These are phyloP conservation scores for Zymoseptoria crescenta DNA, from an alignment of 2,329 filamentous ascomycete species.

Conservation along the genomic window DNA sequence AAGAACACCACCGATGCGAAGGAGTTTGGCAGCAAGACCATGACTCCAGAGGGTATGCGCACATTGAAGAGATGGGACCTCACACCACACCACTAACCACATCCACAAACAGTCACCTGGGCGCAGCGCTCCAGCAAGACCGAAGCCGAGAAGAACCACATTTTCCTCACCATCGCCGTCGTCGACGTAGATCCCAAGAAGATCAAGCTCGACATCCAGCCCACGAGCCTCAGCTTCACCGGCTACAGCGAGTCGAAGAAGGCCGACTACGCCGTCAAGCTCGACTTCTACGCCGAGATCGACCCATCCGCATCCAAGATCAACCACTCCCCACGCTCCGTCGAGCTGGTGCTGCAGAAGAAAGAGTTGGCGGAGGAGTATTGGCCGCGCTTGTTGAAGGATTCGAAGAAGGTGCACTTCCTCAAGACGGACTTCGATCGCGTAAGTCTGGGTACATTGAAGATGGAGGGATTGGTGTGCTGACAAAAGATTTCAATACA, in stretches of 20 bases:
- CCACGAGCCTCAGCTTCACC: conserved; percentile 69
- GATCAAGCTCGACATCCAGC: conserved; percentile 75
- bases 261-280: conserved; percentile 73
- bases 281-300: conserved; percentile 88
- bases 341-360: conserved; percentile 90
- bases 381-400: conserved; percentile 94
- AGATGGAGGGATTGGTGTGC: conserved; percentile 4
- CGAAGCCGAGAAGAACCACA: conserved; percentile 81
- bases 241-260: conserved; percentile 80
- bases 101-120: conserved; percentile 68
- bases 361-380: conserved; percentile 91
- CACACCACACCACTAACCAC: conserved; percentile 15
- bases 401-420: conserved; percentile 82
- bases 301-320: conserved; percentile 76
- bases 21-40: conserved; percentile 25
- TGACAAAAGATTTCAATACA: conserved; percentile 26
- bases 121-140: conserved; percentile 83
- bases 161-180: conserved; percentile 87
- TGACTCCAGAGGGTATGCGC: conserved; percentile 31
- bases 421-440: conserved; percentile 99
- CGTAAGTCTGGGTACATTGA: conserved; percentile 40
- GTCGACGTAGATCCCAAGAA: conserved; percentile 71
- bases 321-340: conserved; percentile 78
- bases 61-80: background rate
- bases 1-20: conserved; percentile 30